Conservation (phyloP, 192 early-diverging fungal species). For the Phlyctochytrium planicorne region DNA sequence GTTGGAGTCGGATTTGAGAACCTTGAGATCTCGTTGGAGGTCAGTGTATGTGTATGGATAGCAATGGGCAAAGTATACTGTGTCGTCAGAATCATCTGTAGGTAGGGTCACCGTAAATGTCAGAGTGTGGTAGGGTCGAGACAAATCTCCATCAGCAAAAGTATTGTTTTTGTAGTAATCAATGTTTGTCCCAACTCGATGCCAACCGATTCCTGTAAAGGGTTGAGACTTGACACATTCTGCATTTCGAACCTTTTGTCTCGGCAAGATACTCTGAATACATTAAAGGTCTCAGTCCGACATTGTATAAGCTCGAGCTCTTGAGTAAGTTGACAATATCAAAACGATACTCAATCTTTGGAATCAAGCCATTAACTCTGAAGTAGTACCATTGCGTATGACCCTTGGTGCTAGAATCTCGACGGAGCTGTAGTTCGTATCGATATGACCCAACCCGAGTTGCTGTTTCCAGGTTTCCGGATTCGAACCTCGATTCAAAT, state of each 20-base stretch:
- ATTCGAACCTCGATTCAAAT: constrained; percentile 51
- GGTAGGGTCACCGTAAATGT: constrained; percentile 29
- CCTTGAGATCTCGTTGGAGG: constrained; percentile 31
- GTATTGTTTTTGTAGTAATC: constrained; percentile 27
- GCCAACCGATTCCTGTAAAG: constrained; percentile 37
- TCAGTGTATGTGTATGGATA: constrained; percentile 47
- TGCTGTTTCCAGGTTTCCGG: constrained; percentile 40
- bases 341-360: constrained; percentile 25
- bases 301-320: constrained; percentile 28
- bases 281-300: constrained; percentile 36
- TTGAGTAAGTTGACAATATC: constrained; percentile 45
- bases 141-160: neutral
- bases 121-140: constrained; percentile 23
- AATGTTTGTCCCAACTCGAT: constrained; percentile 35
- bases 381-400: constrained; percentile 44
- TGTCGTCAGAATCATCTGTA: constrained; percentile 22
- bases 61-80: constrained; percentile 43
- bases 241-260: constrained; percentile 1
- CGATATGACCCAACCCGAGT: constrained; percentile 17
- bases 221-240: neutral
- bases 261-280: constrained; percentile 28
- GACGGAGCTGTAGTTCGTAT: constrained; percentile 32
- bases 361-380: constrained; percentile 18
- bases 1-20: constrained; percentile 24
- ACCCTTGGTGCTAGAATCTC: constrained; percentile 34